Percentiles rank a stretch among this genome's conserved stretches.
These are phyloP conservation scores for Dionaea muscipula DNA, from an alignment of 179 eudicot species.

Conservation along the genomic window DNA sequence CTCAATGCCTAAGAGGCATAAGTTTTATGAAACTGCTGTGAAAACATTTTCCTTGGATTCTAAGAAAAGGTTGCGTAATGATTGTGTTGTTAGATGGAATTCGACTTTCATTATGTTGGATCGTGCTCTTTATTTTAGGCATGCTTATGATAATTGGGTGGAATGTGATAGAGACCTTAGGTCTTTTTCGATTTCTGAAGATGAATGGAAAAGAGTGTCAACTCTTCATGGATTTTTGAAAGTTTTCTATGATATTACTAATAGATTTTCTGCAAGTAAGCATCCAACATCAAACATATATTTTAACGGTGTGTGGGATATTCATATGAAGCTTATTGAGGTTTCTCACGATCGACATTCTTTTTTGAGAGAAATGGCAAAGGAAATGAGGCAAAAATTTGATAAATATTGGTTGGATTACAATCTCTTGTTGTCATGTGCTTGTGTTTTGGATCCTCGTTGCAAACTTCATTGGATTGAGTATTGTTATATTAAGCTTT, in stretches of 20 bases:
- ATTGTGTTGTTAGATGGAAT: conserved; percentile 7
- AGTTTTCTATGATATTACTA: conserved; percentile 5
- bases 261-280: neutral
- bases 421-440: too few species aligned
- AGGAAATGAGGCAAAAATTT: neutral
- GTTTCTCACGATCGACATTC: neutral
- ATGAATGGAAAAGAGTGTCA: neutral
- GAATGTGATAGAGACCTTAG: neutral
- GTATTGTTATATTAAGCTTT: conserved; percentile 4
- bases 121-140: conserved; percentile 4
- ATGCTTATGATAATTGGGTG: conserved; percentile 5
- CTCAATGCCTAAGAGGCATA: neutral
- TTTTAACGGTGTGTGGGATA: conserved; percentile 3
- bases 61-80: neutral
- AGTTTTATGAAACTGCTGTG: conserved; percentile 10
- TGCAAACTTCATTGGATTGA: conserved; percentile 3
- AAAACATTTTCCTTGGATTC: conserved; percentile 1
- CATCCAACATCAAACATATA: too few species aligned
- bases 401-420: conserved; percentile 10
- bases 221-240: conserved; percentile 8
- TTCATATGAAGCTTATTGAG: neutral
- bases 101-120: conserved; percentile 1
- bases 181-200: neutral
- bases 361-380: neutral
- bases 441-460: too few species aligned